These are phyloP conservation scores for Heritiera fomes DNA, from an alignment of 345 rosid species.

Conservation along the genomic window DNA sequence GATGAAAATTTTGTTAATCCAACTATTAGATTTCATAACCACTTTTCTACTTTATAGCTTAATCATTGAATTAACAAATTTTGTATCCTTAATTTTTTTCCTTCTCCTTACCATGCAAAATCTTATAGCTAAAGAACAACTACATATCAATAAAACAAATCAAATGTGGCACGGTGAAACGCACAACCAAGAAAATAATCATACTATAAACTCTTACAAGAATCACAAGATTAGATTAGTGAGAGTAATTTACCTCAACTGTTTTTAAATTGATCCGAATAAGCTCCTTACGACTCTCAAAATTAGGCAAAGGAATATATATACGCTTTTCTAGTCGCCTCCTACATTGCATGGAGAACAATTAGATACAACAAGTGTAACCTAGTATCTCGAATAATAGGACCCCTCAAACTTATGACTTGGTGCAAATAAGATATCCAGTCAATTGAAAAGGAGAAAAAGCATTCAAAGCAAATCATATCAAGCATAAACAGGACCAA, in stretches of 20 bases:
- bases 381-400: conserved; percentile 6
- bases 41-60: too few species aligned
- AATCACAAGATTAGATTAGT: background rate
- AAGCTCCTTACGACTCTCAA: conserved; percentile 95
- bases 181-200: background rate
- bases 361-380: conserved; percentile 1
- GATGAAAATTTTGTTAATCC: too few species aligned
- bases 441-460: background rate
- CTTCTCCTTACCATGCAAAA: too few species aligned
- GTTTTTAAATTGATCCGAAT: conserved; percentile 92
- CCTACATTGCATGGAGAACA: conserved; percentile 49
- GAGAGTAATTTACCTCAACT: conserved; percentile 65
- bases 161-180: background rate
- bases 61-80: too few species aligned
- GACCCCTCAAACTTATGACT: conserved; percentile 6
- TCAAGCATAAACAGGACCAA: conserved; percentile 26
- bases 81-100: too few species aligned
- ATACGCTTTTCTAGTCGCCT: conserved; percentile 98
- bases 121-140: background rate
- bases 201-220: background rate
- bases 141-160: background rate
- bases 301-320: conserved; percentile 93
- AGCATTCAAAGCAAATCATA: background rate
- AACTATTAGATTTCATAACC: too few species aligned
- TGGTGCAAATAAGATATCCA: background rate